Base-by-base conservation (phyloP, 805 yeast genomes). In the Ogataea henricii region DNA sequence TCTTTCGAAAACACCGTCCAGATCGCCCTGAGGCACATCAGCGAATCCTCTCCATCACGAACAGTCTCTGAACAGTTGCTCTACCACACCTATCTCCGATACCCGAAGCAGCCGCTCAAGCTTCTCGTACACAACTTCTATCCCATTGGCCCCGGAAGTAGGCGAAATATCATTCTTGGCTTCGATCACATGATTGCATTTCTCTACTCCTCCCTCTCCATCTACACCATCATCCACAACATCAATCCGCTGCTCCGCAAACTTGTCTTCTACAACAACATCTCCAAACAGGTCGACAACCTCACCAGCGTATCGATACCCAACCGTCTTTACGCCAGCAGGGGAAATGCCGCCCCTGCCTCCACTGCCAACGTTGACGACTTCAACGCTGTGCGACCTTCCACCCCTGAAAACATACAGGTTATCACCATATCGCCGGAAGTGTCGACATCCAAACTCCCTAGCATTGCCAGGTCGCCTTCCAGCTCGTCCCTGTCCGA, bases 161-260 rank as follows among this genome's bases (percentile, higher is more conserved):
- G 58, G 9, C 55, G 58, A 2, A 42, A 41, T 12, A 17, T 56
- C 7, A 45, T 53, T 25, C 52, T 62, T 36, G 63, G 59, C 9
- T 32, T 63, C 16, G 68, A 68, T 29, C 58, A 59, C 40, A 42
- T 62, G 8, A 36, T 65, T 4, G 65, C 62, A 29, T 56, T 67
- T 40, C 16, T 52, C 9, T 57, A 63, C 39, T 57, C 71, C 4
- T 51, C 62, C 1, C 49, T 68, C 9, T 63, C 70, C 4, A 37
- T 66, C 8, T 64, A 66, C 52, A 57, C 60, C 1, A 59, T 66
- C 14, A 54, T 63, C 54, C 57, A 59, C 43, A 63, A 60, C 43
- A 33, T 66, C 23, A 55, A 49, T 26, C 69, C 70, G 1, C 33
- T 56, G 16, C 44, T 66, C 18, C 49, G 54, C 36, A 56, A 51